Conservation (phyloP, 1,139 yeast genomes). For the Pichia inconspicua region DNA sequence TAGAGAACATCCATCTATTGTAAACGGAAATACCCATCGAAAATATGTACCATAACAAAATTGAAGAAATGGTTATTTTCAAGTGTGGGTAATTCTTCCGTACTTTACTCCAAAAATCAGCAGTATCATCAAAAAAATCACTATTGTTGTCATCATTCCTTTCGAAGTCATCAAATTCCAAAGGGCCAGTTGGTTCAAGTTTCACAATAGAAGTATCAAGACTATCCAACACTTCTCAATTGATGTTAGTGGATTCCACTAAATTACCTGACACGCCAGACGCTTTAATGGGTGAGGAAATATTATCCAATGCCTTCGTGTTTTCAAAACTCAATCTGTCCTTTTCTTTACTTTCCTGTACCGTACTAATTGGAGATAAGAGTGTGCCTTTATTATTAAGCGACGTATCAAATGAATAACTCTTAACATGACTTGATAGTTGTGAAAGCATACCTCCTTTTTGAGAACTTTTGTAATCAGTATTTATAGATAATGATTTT, state of each 20-base stretch:
- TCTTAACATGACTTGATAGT: slow-evolving; percentile 8
- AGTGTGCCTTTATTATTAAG: neutral
- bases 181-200: neutral
- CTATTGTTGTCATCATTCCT: neutral
- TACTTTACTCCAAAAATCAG: slow-evolving; percentile 1
- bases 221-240: slow-evolving; percentile 3
- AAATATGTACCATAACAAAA: slow-evolving; percentile 41
- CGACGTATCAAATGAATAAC: slow-evolving; percentile 2
- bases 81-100: slow-evolving; percentile 20
- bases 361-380: neutral
- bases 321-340: slow-evolving; percentile 7
- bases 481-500: slow-evolving; percentile 1
- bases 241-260: slow-evolving; percentile 2
- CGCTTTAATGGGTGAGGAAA: slow-evolving; percentile 9
- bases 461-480: neutral
- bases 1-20: slow-evolving; percentile 96
- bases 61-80: slow-evolving; percentile 26
- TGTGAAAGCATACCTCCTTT: slow-evolving; percentile 2
- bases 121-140: neutral
- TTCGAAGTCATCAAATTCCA: neutral
- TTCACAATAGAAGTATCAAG: neutral
- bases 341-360: slow-evolving; percentile 1
- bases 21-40: slow-evolving; percentile 77
- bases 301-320: neutral
- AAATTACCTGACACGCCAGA: slow-evolving; percentile 10